phyloP scores from a whole-genome alignment of 1,139 yeast genomes.

The Debaryomycetaceae sp. region DNA sequence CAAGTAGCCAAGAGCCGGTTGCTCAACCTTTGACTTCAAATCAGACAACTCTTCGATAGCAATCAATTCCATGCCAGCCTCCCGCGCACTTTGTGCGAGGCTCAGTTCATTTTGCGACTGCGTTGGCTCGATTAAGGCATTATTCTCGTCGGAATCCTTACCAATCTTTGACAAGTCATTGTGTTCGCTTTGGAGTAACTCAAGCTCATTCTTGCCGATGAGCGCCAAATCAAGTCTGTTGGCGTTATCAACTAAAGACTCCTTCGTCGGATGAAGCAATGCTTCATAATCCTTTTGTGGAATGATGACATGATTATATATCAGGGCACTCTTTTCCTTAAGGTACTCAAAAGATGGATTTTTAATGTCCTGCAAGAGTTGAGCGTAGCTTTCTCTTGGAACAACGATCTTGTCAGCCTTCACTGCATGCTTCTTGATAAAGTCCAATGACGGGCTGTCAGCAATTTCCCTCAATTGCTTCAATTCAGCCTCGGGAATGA shows the following conservation, averaged over 20 bases:
- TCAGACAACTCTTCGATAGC: slow-evolving; percentile 13
- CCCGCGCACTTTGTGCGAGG: slow-evolving; percentile 4
- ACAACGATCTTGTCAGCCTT: slow-evolving; percentile 17
- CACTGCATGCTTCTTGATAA: slow-evolving; percentile 18
- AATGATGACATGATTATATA: slow-evolving; percentile 3
- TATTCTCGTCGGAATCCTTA: not conserved
- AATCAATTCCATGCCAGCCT: slow-evolving; percentile 9
- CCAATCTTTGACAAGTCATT: slow-evolving; percentile 4
- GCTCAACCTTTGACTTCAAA: slow-evolving; percentile 15
- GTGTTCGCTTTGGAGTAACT: slow-evolving; percentile 7
- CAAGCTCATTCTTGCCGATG: slow-evolving; percentile 13
- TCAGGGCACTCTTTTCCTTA: slow-evolving; percentile 12
- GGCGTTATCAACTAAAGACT: slow-evolving; percentile 18
- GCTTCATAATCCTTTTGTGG: slow-evolving; percentile 6
- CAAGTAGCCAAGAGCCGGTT: slow-evolving; percentile 22
- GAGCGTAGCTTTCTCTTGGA: slow-evolving; percentile 18
- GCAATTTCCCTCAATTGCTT: slow-evolving; percentile 9
- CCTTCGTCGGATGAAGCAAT: slow-evolving; percentile 13
- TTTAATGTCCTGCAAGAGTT: slow-evolving; percentile 13
- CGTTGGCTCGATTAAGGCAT: not conserved
- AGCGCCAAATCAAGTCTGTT: slow-evolving; percentile 13
- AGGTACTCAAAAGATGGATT: slow-evolving; percentile 24
- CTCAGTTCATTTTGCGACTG: not conserved
- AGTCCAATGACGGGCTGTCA: slow-evolving; percentile 15
- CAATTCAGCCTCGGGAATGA: slow-evolving; percentile 20